Percentiles rank a stretch among this genome's conserved stretches.
Conservation (phyloP, 345 rosid species). For the Syzygium jambos region DNA sequence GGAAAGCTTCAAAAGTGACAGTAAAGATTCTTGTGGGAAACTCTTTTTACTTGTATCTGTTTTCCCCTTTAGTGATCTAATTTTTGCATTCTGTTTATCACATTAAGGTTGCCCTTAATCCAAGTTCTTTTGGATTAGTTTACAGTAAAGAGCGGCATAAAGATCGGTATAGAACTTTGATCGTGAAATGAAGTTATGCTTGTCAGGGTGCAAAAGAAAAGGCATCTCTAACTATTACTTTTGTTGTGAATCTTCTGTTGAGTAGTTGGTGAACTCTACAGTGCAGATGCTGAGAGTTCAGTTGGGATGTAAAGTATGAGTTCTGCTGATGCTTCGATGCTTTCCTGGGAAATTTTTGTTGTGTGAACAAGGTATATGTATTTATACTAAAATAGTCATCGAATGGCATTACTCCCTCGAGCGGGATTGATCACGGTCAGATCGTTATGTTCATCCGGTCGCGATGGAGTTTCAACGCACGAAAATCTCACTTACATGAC, state of each 20-base stretch:
- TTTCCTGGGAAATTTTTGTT: neutral
- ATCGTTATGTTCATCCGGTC: neutral
- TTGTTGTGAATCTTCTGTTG: neutral
- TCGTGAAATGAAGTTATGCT: slow-evolving; percentile 2
- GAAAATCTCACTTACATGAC: neutral
- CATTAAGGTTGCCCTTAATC: neutral
- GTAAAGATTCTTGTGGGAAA: neutral
- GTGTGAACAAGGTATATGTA: neutral
- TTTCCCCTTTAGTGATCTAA: neutral
- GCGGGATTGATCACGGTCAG: neutral
- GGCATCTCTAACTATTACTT: neutral
- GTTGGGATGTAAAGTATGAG: neutral
- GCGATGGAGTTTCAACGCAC: neutral
- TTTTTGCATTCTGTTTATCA: slow-evolving; percentile 25
- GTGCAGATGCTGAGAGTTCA: neutral
- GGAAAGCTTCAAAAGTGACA: neutral
- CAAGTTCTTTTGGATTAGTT: slow-evolving; percentile 2
- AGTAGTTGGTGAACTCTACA: neutral
- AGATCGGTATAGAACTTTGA: neutral
- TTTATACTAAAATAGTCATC: neutral
- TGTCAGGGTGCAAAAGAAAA: neutral
- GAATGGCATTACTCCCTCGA: neutral
- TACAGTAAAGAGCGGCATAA: neutral
- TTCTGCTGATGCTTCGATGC: neutral
- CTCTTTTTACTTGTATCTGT: neutral